A percentile compares a stretch with the other conserved stretches of the same genome.
These are phyloP conservation scores for Mortierella hygrophila DNA, from an alignment of 192 early-diverging fungal species.

Conservation along the genomic window DNA sequence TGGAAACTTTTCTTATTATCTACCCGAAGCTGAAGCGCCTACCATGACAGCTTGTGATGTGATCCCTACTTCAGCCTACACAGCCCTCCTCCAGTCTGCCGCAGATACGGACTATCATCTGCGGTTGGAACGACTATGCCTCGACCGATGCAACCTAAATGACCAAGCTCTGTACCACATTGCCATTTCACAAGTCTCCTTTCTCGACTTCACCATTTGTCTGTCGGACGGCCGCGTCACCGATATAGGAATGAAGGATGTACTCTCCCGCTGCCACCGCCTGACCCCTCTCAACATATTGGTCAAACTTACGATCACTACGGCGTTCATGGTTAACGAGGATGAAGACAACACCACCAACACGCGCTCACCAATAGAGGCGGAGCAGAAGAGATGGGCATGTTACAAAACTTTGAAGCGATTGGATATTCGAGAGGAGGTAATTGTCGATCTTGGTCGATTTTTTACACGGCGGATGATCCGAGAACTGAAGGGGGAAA, in stretches of 20 bases:
- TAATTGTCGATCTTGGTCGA: neutral
- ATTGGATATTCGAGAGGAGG: neutral
- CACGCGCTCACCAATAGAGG: neutral
- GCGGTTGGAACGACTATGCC: neutral
- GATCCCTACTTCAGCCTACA: neutral
- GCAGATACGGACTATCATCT: neutral
- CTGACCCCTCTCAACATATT: neutral
- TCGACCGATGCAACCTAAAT: neutral
- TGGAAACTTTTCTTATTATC: neutral
- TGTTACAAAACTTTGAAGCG: slow-evolving; percentile 7
- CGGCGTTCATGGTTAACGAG: neutral
- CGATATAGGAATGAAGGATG: neutral
- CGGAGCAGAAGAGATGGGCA: neutral
- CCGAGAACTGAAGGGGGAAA: neutral
- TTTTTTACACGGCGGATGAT: neutral
- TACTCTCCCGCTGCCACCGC: neutral
- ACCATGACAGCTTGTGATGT: neutral
- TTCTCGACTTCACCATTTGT: neutral
- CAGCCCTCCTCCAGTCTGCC: neutral
- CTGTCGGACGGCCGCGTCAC: neutral
- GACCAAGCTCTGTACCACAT: neutral
- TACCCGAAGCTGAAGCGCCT: neutral
- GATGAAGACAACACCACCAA: neutral
- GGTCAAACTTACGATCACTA: neutral
- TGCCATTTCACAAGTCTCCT: neutral